Evolutionary conservation across 495 filamentous ascomycete genomes (phyloP).

Genomic region (Sordaria brevicollis): DNA sequence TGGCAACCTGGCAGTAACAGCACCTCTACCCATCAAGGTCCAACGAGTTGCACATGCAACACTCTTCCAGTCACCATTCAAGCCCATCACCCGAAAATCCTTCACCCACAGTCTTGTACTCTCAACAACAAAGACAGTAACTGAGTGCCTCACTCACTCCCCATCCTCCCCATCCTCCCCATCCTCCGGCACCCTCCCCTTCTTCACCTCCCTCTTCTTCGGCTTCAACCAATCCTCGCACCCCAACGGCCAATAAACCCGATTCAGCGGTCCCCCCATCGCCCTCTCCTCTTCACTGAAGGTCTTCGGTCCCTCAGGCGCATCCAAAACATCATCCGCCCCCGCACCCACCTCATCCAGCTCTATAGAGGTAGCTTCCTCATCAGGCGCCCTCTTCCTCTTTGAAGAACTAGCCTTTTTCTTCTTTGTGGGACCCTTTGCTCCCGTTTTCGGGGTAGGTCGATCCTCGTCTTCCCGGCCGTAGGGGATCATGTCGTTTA

Average conservation of each 20-base stretch:
- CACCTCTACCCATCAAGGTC: too few relatives aligned
- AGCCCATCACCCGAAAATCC: too few relatives aligned
- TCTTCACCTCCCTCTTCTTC: constrained; percentile 57
- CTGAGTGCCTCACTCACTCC: too few relatives aligned
- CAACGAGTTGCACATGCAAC: too few relatives aligned
- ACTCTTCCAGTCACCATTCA: too few relatives aligned
- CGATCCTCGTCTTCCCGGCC: constrained; percentile 71
- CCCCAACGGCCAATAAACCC: constrained; percentile 86
- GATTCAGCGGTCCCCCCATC: constrained; percentile 78
- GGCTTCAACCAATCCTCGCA: constrained; percentile 88
- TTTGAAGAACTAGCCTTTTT: constrained; percentile 19
- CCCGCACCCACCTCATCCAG: constrained; percentile 36
- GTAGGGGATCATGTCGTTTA: constrained; percentile 73
- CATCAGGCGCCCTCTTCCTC: constrained; percentile 11
- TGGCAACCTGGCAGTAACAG: too few relatives aligned
- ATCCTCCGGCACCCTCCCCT: constrained; percentile 15
- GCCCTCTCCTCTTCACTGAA: constrained; percentile 62
- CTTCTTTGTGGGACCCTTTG: constrained; percentile 42
- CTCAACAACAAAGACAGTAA: too few relatives aligned
- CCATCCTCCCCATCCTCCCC: constrained; percentile 3
- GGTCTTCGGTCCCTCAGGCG: constrained; percentile 20
- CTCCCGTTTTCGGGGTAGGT: constrained; percentile 29
- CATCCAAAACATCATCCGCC: constrained; percentile 32
- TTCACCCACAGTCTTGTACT: too few relatives aligned
- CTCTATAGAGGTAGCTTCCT: constrained; percentile 22